Evolutionary conservation across 495 filamentous ascomycete genomes (phyloP).

Genomic region (Parathielavia appendiculata): DNA sequence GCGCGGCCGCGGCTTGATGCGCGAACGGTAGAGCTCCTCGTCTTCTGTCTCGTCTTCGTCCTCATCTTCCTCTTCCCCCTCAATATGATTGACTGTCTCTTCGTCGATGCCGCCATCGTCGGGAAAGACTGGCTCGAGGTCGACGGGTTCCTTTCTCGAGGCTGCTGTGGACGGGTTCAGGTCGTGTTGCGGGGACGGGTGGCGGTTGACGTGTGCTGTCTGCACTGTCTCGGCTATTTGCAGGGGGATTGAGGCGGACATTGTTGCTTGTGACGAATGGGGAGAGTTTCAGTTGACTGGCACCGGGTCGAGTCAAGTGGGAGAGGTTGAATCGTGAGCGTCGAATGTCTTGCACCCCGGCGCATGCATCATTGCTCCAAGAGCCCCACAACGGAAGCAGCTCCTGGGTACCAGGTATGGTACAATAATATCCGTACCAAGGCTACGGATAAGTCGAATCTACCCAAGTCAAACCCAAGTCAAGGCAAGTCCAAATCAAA

Average conservation of each 20-base stretch:
- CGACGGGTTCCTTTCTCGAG: slow-evolving; percentile 49
- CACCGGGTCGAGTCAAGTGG: slow-evolving; percentile 1
- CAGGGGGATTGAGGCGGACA: slow-evolving; percentile 45
- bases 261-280: slow-evolving; percentile 7
- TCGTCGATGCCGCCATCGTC: slow-evolving; percentile 23
- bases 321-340: too few relatives aligned
- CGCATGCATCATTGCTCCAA: too few relatives aligned
- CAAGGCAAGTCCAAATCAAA: too few relatives aligned
- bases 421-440: too few relatives aligned
- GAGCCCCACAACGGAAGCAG: too few relatives aligned
- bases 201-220: slow-evolving; percentile 64
- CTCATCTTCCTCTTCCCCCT: slow-evolving; percentile 7
- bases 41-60: slow-evolving; percentile 32
- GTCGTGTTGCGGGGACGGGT: slow-evolving; percentile 68
- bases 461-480: too few relatives aligned
- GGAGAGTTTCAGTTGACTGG: background rate
- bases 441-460: too few relatives aligned
- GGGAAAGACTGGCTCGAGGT: slow-evolving; percentile 28
- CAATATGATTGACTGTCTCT: background rate
- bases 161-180: slow-evolving; percentile 73
- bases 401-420: too few relatives aligned
- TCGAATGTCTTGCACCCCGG: too few relatives aligned
- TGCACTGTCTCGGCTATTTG: slow-evolving; percentile 73
- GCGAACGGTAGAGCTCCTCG: slow-evolving; percentile 51
- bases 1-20: slow-evolving; percentile 50